Conservation (phyloP, 305 asterid genomes). For the Salvia sclarea region DNA sequence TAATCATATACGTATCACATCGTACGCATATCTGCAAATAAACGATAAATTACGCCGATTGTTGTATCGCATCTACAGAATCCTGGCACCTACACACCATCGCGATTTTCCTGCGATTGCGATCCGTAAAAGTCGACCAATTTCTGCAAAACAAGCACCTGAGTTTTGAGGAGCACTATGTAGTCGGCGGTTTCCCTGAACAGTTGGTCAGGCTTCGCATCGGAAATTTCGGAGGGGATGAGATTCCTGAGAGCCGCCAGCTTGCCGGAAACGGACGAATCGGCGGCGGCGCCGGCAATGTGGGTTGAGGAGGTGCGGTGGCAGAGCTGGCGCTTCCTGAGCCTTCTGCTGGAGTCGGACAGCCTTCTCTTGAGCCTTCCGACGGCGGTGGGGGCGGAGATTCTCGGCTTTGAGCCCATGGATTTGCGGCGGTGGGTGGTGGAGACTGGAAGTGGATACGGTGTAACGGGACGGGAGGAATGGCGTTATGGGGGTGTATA, state of each 20-base stretch:
- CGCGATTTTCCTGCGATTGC: conserved; percentile 27
- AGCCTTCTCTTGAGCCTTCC: conserved; percentile 36
- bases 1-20: not conserved
- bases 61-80: not conserved
- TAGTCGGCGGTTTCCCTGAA: conserved; percentile 70
- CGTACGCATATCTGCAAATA: not conserved
- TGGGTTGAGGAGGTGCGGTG: conserved; percentile 23
- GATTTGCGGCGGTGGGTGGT: conserved; percentile 3
- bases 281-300: conserved; percentile 17
- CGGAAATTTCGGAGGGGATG: conserved; percentile 53
- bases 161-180: conserved; percentile 60
- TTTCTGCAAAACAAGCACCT: conserved; percentile 64
- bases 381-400: conserved; percentile 29
- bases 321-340: conserved; percentile 32
- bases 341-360: conserved; percentile 34
- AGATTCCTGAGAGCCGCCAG: conserved; percentile 68
- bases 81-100: conserved; percentile 8
- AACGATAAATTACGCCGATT: not conserved
- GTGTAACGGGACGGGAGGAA: conserved; percentile 40
- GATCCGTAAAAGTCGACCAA: conserved; percentile 41
- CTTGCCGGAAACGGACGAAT: conserved; percentile 55
- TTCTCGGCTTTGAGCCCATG: conserved; percentile 41
- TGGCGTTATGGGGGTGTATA: conserved; percentile 47
- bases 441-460: conserved; percentile 20
- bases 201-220: conserved; percentile 55